A percentile compares a stretch with the other conserved stretches of the same genome.
phyloP scores from a whole-genome alignment of 2,329 filamentous ascomycete species.

The Fusarium sp. region DNA sequence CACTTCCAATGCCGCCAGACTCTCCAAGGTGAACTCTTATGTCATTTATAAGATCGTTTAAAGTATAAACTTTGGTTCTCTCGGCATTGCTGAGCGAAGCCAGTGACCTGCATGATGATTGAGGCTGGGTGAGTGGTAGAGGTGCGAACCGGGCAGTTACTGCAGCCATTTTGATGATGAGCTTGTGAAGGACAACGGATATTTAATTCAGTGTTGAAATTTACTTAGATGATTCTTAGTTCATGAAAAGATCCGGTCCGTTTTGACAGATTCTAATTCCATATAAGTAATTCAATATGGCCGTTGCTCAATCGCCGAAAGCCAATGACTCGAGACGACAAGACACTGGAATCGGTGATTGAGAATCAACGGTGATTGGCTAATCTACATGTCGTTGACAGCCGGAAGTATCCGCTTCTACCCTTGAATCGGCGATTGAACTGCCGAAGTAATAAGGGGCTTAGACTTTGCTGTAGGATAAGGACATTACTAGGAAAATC shows the following conservation, averaged over 20 bases:
- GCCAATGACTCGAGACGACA: neutral
- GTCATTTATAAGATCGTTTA: neutral
- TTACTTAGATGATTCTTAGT: no score
- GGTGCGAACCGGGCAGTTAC: slow-evolving; percentile 12
- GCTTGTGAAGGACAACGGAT: no score
- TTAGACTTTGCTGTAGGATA: neutral
- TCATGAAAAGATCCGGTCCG: no score
- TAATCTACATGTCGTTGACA: accelerated
- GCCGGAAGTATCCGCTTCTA: neutral
- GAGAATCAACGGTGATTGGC: neutral
- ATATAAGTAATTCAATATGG: neutral
- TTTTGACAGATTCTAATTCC: neutral
- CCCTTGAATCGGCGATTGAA: slow-evolving; percentile 8
- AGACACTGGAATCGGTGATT: neutral
- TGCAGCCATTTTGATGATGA: slow-evolving; percentile 2
- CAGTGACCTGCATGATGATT: neutral
- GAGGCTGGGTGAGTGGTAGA: slow-evolving; percentile 3
- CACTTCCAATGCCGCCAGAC: slow-evolving; percentile 10
- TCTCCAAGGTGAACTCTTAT: neutral
- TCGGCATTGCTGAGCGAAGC: neutral
- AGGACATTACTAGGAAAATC: no score
- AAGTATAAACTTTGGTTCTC: neutral
- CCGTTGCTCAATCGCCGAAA: neutral
- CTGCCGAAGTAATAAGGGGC: neutral
- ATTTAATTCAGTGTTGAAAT: no score